These are phyloP conservation scores for Gossypium schwendimanii DNA, from an alignment of 441 rosid species.

Conservation along the genomic window DNA sequence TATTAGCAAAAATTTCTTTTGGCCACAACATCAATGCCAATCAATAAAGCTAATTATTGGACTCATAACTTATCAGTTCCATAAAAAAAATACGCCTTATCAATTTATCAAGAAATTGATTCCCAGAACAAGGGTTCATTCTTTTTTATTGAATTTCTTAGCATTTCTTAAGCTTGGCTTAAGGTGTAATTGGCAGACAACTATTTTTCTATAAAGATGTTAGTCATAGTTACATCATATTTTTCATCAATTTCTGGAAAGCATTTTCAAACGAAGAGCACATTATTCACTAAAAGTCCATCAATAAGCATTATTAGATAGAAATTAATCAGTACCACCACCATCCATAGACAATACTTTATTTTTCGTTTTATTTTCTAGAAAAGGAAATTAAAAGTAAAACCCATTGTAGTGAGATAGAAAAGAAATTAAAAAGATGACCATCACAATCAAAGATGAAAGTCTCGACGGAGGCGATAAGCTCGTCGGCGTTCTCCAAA, in stretches of 20 bases:
- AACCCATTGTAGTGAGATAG: background rate
- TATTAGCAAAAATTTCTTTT: background rate
- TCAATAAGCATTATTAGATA: background rate
- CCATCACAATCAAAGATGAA: conserved; percentile 76
- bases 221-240: background rate
- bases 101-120: conserved; percentile 1
- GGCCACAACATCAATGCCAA: background rate
- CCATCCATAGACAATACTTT: background rate
- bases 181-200: background rate
- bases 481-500: conserved; percentile 54
- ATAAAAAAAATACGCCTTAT: background rate
- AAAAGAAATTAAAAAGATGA: conserved; percentile 3
- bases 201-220: background rate
- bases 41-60: background rate
- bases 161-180: background rate
- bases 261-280: background rate
- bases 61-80: background rate
- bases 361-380: background rate
- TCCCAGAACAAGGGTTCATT: background rate
- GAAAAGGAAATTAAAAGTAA: background rate
- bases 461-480: conserved; percentile 65
- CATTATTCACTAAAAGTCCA: background rate
- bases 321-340: background rate
- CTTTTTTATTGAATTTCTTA: background rate
- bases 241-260: background rate